Conservation (phyloP, 306 rosid genomes). For the Prunus davidiana region DNA sequence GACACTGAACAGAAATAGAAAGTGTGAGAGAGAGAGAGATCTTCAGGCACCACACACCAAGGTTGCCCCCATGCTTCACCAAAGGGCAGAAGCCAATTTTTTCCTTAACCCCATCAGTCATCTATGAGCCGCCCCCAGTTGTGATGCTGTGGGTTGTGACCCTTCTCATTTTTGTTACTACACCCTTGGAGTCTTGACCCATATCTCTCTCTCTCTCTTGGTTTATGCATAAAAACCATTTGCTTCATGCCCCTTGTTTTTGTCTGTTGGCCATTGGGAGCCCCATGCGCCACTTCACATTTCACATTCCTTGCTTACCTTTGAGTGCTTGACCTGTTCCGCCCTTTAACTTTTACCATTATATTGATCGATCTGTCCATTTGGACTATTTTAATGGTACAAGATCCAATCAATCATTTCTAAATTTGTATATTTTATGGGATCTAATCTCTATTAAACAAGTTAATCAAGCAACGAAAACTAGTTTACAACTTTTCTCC, state of each 20-base stretch:
- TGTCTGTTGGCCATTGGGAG: constrained; percentile 44
- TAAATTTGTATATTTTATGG: not conserved
- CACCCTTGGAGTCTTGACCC: constrained; percentile 8
- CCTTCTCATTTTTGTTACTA: constrained; percentile 14
- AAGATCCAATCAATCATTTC: constrained; percentile 4
- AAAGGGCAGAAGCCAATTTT: constrained; percentile 40
- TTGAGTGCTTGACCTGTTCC: constrained; percentile 13
- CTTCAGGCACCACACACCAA: not conserved
- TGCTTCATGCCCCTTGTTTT: constrained; percentile 26
- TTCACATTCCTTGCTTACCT: not conserved
- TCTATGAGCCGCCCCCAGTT: constrained; percentile 43
- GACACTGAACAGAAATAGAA: not conserved
- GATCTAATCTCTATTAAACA: not conserved
- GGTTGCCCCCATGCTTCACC: constrained; percentile 50
- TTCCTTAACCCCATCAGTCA: constrained; percentile 27
- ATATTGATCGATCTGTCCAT: not conserved
- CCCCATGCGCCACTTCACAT: constrained; percentile 69
- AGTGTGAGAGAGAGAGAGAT: not conserved
- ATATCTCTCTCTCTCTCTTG: not conserved
- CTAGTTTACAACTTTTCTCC: not conserved
- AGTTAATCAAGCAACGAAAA: not conserved
- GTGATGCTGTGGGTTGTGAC: constrained; percentile 17
- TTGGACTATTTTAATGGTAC: constrained; percentile 1
- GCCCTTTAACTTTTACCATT: not conserved
- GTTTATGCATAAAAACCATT: constrained; percentile 9